phyloP scores from a whole-genome alignment of 495 filamentous ascomycete genomes.

The Sordaria brevicollis region DNA sequence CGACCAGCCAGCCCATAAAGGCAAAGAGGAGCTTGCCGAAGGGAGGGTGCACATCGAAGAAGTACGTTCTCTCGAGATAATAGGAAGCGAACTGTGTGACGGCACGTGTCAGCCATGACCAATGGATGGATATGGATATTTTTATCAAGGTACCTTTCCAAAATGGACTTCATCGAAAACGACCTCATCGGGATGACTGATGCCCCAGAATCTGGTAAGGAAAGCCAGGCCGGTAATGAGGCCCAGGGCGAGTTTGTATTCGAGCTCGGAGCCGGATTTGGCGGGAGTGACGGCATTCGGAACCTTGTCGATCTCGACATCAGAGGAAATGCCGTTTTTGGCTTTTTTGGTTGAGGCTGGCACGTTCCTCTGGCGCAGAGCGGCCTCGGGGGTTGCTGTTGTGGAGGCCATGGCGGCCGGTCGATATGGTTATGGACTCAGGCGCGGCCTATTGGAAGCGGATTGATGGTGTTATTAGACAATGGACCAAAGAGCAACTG shows the following conservation, averaged over 20 bases:
- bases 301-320: slow-evolving; percentile 37
- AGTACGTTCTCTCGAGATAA: slow-evolving; percentile 95
- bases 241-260: slow-evolving; percentile 71
- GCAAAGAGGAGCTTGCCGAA: slow-evolving; percentile 88
- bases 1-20: slow-evolving; percentile 89
- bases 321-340: slow-evolving; percentile 27
- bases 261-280: slow-evolving; percentile 47
- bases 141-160: slow-evolving; percentile 56
- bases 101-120: slow-evolving; percentile 1
- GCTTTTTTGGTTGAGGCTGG: slow-evolving; percentile 34
- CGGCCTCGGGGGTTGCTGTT: slow-evolving; percentile 32
- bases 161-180: slow-evolving; percentile 99
- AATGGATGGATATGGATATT: neutral
- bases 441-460: neutral
- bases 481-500: too few species aligned
- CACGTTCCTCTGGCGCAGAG: slow-evolving; percentile 45
- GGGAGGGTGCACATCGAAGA: slow-evolving; percentile 99
- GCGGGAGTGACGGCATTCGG: slow-evolving; percentile 18
- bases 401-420: slow-evolving; percentile 25
- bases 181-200: slow-evolving; percentile 88
- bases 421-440: slow-evolving; percentile 2
- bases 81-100: slow-evolving; percentile 74
- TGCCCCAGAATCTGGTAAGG: slow-evolving; percentile 86
- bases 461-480: neutral
- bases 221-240: slow-evolving; percentile 80